A percentile compares a stretch with the other conserved stretches of the same genome.
Conservation (phyloP, 2,329 filamentous ascomycete genomes). For the Microdochium bolleyi region DNA sequence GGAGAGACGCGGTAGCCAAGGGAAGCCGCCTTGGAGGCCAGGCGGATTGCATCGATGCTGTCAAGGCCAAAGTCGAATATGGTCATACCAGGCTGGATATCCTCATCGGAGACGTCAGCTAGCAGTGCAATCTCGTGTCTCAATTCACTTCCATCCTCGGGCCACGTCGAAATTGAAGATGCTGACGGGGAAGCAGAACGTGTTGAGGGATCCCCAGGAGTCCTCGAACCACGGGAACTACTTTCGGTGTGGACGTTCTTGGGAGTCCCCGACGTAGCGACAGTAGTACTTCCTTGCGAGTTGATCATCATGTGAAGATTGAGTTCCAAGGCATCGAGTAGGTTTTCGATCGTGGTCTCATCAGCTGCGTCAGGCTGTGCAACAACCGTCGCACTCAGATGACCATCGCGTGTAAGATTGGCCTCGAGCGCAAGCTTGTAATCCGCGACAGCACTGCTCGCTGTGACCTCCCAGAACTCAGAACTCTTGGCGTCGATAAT, state of each 20-base stretch:
- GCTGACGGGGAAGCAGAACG: background rate
- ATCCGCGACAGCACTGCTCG: slow-evolving; percentile 45
- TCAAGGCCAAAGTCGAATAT: slow-evolving; percentile 82
- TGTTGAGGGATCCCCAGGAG: background rate
- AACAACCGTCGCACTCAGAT: slow-evolving; percentile 50
- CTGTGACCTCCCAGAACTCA: slow-evolving; percentile 45
- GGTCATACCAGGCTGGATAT: slow-evolving; percentile 50
- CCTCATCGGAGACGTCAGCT: slow-evolving; percentile 39
- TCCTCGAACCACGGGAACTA: background rate
- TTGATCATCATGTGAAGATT: slow-evolving; percentile 15
- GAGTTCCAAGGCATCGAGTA: slow-evolving; percentile 32
- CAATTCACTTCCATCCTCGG: slow-evolving; percentile 39
- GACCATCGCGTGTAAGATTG: slow-evolving; percentile 31
- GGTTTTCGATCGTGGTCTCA: slow-evolving; percentile 13
- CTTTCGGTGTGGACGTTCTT: background rate
- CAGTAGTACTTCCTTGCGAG: slow-evolving; percentile 1
- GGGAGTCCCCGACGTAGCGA: background rate
- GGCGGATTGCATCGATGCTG: slow-evolving; percentile 84
- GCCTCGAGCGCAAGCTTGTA: slow-evolving; percentile 76
- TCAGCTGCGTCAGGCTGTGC: slow-evolving; percentile 37
- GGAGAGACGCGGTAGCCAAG: slow-evolving; percentile 54
- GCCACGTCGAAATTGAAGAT: slow-evolving; percentile 48
- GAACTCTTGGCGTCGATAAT: slow-evolving; percentile 14
- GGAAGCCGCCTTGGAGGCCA: slow-evolving; percentile 64
- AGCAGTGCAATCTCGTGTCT: slow-evolving; percentile 56